Evolutionary conservation across 2,329 filamentous ascomycete genomes (phyloP).

Genomic region (Penicillium sp.): DNA sequence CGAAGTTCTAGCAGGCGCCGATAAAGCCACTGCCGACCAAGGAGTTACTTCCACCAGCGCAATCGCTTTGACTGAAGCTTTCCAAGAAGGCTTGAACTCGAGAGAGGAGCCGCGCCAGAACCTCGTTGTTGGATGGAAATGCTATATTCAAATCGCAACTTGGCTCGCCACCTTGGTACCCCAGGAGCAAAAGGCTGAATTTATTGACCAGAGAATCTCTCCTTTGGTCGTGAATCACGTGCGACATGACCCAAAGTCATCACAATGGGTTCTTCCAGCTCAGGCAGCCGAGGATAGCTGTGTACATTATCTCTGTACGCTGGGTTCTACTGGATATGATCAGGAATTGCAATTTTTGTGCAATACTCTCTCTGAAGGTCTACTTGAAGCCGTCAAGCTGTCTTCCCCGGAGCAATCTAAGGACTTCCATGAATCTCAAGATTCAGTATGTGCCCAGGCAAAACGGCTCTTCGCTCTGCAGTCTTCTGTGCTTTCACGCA

Average conservation of each 20-base stretch:
- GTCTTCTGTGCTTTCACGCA: constrained; percentile 37
- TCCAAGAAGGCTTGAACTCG: constrained; percentile 70
- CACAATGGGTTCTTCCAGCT: constrained; percentile 54
- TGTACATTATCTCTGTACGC: constrained; percentile 38
- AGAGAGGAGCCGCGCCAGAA: constrained; percentile 75
- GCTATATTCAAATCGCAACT: constrained; percentile 68
- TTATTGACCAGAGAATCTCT: constrained; percentile 52
- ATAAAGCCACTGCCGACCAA: constrained; percentile 25
- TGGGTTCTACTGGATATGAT: constrained; percentile 47
- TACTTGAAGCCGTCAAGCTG: constrained; percentile 69
- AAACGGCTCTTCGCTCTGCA: constrained; percentile 67
- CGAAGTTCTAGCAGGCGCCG: constrained; percentile 44
- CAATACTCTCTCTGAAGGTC: constrained; percentile 59
- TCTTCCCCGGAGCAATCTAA: constrained; percentile 82
- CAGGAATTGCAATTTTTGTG: constrained; percentile 61
- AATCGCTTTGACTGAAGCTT: constrained; percentile 63
- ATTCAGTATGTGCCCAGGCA: constrained; percentile 65
- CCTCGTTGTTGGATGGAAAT: constrained; percentile 69
- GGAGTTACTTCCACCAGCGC: constrained; percentile 52
- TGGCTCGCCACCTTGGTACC: constrained; percentile 54
- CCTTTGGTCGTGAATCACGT: constrained; percentile 59
- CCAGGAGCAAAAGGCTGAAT: constrained; percentile 49
- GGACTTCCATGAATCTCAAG: constrained; percentile 73
- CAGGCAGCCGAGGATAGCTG: constrained; percentile 42
- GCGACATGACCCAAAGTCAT: constrained; percentile 45